phyloP scores from a whole-genome alignment of 2,329 filamentous ascomycete genomes.

The Verticillium dahliae region DNA sequence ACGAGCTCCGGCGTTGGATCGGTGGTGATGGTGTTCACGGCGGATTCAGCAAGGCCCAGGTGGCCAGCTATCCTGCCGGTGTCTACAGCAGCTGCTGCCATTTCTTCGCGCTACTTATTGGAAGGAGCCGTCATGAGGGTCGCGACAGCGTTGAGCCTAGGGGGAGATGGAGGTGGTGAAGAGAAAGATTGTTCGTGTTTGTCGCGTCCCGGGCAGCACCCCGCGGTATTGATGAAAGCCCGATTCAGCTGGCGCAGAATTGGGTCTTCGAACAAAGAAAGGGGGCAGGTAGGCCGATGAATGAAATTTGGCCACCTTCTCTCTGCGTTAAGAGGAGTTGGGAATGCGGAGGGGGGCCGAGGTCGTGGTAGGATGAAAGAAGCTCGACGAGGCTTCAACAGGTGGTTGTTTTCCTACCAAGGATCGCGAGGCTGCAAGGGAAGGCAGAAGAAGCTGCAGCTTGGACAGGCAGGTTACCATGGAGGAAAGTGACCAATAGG shows the following conservation, averaged over 20 bases:
- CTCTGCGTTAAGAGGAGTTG: neutral
- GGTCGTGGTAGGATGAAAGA: neutral
- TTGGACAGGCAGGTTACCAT: neutral
- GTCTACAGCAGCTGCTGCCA: conserved; percentile 51
- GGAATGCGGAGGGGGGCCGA: neutral
- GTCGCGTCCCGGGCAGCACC: neutral
- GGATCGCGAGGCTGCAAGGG: neutral
- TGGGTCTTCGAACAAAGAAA: neutral
- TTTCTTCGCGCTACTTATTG: conserved; percentile 14
- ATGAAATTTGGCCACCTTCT: neutral
- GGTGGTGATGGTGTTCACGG: conserved; percentile 53
- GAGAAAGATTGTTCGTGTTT: neutral
- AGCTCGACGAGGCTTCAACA: neutral
- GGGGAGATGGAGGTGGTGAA: neutral
- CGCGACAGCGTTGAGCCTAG: neutral
- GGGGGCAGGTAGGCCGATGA: neutral
- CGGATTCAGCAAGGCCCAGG: conserved; percentile 60
- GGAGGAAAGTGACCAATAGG: neutral
- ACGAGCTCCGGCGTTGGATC: conserved; percentile 75
- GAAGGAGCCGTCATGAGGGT: neutral
- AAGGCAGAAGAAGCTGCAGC: neutral
- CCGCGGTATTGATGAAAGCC: neutral
- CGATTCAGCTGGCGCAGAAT: neutral
- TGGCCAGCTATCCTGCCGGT: conserved; percentile 67
- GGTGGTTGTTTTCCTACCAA: neutral